Conservation (phyloP, 768 basidiomycete species). For the Kwoniella newhampshirensis region DNA sequence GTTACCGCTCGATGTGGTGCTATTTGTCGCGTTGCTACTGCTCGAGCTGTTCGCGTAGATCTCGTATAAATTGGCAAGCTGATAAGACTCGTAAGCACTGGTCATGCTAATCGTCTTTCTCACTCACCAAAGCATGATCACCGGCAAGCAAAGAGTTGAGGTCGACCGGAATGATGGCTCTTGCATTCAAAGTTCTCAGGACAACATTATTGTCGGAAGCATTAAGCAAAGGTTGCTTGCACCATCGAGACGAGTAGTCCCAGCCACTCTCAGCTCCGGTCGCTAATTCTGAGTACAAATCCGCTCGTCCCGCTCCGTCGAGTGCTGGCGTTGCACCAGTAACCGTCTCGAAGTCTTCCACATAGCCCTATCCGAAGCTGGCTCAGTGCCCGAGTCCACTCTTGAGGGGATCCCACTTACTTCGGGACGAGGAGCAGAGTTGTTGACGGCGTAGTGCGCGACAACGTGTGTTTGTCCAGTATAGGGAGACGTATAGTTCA, state of each 20-base stretch:
- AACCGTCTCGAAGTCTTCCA: conserved; percentile 73
- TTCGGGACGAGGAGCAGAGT: conserved; percentile 82
- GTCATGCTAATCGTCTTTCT: conserved; percentile 2
- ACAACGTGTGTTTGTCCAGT: conserved; percentile 61
- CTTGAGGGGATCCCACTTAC: conserved; percentile 43
- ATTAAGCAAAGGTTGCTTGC: conserved; percentile 56
- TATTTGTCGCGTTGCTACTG: conserved; percentile 11
- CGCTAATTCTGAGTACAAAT: conserved; percentile 82
- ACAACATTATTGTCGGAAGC: conserved; percentile 59
- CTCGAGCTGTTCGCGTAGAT: conserved; percentile 31
- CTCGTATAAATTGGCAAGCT: conserved; percentile 50
- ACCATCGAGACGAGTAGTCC: conserved; percentile 54
- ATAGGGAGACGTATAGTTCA: conserved; percentile 48
- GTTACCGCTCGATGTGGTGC: conserved; percentile 15
- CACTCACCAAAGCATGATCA: conserved; percentile 32
- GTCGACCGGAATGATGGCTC: conserved; percentile 69
- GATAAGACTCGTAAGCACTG: conserved; percentile 56
- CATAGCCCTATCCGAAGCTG: conserved; percentile 41
- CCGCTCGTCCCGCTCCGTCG: conserved; percentile 63
- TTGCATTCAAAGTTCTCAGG: conserved; percentile 70
- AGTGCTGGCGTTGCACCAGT: conserved; percentile 62
- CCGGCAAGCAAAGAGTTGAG: conserved; percentile 81
- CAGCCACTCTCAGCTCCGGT: conserved; percentile 69
- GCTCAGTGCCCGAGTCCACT: not conserved
- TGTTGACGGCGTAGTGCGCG: conserved; percentile 68